These are phyloP conservation scores for Allium cepa DNA, from an alignment of 106 monocot genomes.

Conservation along the genomic window DNA sequence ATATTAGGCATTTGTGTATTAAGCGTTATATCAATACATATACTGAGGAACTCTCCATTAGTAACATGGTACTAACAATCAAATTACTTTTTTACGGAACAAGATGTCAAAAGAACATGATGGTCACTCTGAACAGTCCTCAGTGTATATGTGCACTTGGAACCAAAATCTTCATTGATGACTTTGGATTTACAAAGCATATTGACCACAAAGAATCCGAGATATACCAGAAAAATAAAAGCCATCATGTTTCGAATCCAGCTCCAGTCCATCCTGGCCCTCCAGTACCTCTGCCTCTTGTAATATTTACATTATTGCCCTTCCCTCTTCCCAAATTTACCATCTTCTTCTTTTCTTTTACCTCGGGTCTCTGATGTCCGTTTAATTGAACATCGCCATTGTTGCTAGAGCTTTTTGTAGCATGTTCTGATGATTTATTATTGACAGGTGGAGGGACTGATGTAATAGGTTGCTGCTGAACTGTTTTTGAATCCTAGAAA, in stretches of 20 bases:
- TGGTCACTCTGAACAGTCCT: too few species aligned
- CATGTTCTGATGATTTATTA: slow-evolving; percentile 14
- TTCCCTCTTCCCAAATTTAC: slow-evolving; percentile 53
- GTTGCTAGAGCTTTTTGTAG: slow-evolving; percentile 1
- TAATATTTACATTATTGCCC: slow-evolving; percentile 31
- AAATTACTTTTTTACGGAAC: too few species aligned
- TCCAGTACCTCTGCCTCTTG: slow-evolving; percentile 64
- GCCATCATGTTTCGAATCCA: slow-evolving; percentile 35
- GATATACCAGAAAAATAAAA: neutral
- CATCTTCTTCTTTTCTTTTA: slow-evolving; percentile 48
- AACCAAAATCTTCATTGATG: neutral
- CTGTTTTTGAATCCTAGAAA: slow-evolving; percentile 7
- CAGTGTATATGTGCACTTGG: neutral
- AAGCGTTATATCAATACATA: too few species aligned
- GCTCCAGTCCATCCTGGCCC: slow-evolving; percentile 96
- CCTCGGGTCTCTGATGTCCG: slow-evolving; percentile 24
- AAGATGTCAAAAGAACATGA: too few species aligned
- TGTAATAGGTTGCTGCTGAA: slow-evolving; percentile 16
- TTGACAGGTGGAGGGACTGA: slow-evolving; percentile 6
- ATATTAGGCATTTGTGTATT: too few species aligned
- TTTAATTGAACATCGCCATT: slow-evolving; percentile 5
- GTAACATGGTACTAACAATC: too few species aligned
- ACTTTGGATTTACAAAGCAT: neutral
- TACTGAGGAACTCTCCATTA: too few species aligned
- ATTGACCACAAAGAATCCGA: neutral